Base-by-base conservation (phyloP, 1,284 basidiomycete species). In the Rhodotorula glutinis region DNA sequence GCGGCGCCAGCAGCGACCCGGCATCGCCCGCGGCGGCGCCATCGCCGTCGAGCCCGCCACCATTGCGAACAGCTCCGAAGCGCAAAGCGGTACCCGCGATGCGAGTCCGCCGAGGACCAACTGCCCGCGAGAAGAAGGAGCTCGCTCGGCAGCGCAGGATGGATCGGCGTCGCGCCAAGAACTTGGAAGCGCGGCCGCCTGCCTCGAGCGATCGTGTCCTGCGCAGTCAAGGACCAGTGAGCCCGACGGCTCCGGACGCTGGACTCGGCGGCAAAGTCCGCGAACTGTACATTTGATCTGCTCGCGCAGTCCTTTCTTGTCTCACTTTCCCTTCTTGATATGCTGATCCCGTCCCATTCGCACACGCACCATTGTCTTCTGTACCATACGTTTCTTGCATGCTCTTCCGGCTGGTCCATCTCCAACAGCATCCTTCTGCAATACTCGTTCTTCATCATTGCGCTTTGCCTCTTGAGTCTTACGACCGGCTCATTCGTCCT, bases 281-380 rank as follows among this genome's bases (percentile, higher is more conserved):
- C n/a, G 67, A 69, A 53, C 41, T 69, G 53, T 69, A 55, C 56
- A 69, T 69, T 59, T 69, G 29, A 25, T 13, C n/a, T 16, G 25
- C 29, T 4, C 52, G n/a, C n/a, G n/a, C n/a, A n/a, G 29, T 33
- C 40, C 0, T 46, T 14, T 30, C 29, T 14, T 46, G 11, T 14
- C 21, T 8, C 8, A 19, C 44, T 38, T 8, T 29, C 21, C 2
- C 30, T 5, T 55, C 38, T 38, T 25, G 19, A 23, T 7, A 5
- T 7, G 16, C 19, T 5, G 11, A 17, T 19, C 1, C 33, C 33
- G 33, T 38, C 11, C 33, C 33, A 38, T 38, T 11, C 33, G 33
- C 33, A 38, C 11, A 38, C 33, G 33, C 33, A 38, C 33, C 33
- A 38, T 11, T 38, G 33, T 38, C 33, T 11, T 38, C 33, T 38